phyloP scores from a whole-genome alignment of 805 yeast genomes.

The Kuraishia hungarica region DNA sequence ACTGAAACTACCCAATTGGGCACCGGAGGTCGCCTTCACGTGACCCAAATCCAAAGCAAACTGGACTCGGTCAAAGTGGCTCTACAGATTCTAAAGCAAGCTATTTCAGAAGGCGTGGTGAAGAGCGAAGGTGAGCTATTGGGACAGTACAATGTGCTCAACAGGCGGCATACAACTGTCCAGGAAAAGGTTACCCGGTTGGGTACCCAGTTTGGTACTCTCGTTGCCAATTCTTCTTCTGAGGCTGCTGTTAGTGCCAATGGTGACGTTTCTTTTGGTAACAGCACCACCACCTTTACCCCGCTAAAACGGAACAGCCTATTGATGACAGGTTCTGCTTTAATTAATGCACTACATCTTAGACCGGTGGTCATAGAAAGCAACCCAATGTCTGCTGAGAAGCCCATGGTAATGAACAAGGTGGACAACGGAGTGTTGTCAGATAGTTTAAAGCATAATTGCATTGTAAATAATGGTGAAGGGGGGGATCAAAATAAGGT shows the following conservation, averaged over 20 bases:
- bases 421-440: conserved; percentile 12
- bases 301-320: conserved; percentile 2
- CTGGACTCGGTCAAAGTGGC: conserved; percentile 6
- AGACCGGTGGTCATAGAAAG: conserved; percentile 18
- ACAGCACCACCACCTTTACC: not conserved
- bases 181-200: conserved; percentile 1
- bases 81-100: conserved; percentile 13
- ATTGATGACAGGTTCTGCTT: conserved; percentile 3
- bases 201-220: not conserved
- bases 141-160: conserved; percentile 2
- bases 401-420: conserved; percentile 11
- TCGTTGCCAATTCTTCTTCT: too few species aligned
- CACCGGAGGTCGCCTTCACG: too few species aligned
- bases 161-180: conserved; percentile 1
- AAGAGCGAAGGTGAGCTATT: conserved; percentile 3
- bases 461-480: not conserved
- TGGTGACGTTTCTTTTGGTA: too few species aligned
- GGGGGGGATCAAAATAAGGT: not conserved
- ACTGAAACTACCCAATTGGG: not conserved
- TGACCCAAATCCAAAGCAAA: conserved; percentile 1
- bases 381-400: conserved; percentile 18
- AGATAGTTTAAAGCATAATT: conserved; percentile 11
- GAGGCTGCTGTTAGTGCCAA: too few species aligned
- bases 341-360: conserved; percentile 11
- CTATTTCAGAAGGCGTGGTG: conserved; percentile 12